Base-by-base conservation (phyloP, 1,284 basidiomycete genomes). In the Erythrobasidium hasegawianum region DNA sequence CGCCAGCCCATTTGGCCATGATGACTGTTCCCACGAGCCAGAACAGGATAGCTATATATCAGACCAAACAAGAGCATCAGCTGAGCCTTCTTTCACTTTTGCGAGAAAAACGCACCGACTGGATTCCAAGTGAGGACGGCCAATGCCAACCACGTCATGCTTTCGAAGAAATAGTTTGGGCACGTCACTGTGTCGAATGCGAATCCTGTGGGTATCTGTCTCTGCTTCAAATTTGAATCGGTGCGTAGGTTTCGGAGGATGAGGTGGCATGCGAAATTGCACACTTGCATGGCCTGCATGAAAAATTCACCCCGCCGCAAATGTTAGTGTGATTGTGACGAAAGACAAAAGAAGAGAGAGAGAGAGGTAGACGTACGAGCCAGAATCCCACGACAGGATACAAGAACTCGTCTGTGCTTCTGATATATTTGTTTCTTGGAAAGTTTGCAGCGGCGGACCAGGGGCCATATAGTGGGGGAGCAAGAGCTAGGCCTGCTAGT, bases 141-240 rank as follows among this genome's bases (percentile, higher is more conserved):
- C 60, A 97, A 82, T 22, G 84, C 81, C 11, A 83, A 74, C 89
- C 95, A 96, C 0, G 82, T 86, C 41, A 96, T 70, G 29, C 81
- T 82, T 79, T 98, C 96, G 76, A 95, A 97, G 76, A 91, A 87
- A 80, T 99, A 98, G 78, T 98, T 97, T 33, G 96, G 92, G 80
- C 86, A 90, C 5, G 89, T 88, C 43, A 96, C 85, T 43, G 86
- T 79, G 67, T 85, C 82, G 79, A 97, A 99, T 1, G 90, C 90
- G 70, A 88, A 90, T 1, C 82, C 95, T 26, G 82, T 81, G 0
- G 96, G 95, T 73, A 97, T 88, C 26, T 84, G 87, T 65, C 95
- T 87, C 65, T 83, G 85, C 67, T 84, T 86, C 8, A 90, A 86
- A 16, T 90, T 88, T 16, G 84, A 83, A 0, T 91, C 89, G 4